Percentiles rank a stretch among this genome's conserved stretches.
Evolutionary conservation across 164 flowering plant species (phyloP).

Genomic region (Annona squamosa): DNA sequence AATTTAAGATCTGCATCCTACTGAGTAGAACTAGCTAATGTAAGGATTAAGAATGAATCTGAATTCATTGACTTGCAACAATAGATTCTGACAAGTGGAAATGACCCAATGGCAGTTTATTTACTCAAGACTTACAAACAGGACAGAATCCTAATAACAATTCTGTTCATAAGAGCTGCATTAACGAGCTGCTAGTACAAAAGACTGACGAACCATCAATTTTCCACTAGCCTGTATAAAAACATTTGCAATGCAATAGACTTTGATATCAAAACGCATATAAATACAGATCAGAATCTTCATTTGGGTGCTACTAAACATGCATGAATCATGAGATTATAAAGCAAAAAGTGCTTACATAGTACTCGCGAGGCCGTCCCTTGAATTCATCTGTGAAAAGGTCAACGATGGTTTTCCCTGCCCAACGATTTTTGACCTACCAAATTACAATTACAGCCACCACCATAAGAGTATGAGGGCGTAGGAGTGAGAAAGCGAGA

Average conservation of each 20-base stretch:
- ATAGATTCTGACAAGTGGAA: background rate
- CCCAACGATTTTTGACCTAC: slow-evolving; percentile 86
- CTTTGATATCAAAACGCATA: background rate
- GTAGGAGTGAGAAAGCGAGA: slow-evolving; percentile 1
- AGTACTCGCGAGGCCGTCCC: slow-evolving; percentile 76
- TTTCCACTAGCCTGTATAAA: background rate
- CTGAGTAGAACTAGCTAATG: too few species aligned
- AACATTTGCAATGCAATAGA: background rate
- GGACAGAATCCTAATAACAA: background rate
- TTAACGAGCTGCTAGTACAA: background rate
- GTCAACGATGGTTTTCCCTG: slow-evolving; percentile 84
- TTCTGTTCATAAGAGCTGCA: background rate
- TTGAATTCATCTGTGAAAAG: slow-evolving; percentile 83
- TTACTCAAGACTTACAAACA: background rate
- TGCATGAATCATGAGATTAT: background rate
- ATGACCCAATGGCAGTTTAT: background rate
- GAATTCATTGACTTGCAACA: background rate
- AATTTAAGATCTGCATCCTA: too few species aligned
- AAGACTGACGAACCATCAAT: background rate
- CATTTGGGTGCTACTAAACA: background rate
- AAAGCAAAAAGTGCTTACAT: slow-evolving; percentile 31
- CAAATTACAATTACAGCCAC: slow-evolving; percentile 4
- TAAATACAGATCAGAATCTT: background rate
- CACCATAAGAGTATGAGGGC: background rate
- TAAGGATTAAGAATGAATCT: too few species aligned